Conservation (phyloP, 495 filamentous ascomycete genomes). For the Penicillium odoratum region DNA sequence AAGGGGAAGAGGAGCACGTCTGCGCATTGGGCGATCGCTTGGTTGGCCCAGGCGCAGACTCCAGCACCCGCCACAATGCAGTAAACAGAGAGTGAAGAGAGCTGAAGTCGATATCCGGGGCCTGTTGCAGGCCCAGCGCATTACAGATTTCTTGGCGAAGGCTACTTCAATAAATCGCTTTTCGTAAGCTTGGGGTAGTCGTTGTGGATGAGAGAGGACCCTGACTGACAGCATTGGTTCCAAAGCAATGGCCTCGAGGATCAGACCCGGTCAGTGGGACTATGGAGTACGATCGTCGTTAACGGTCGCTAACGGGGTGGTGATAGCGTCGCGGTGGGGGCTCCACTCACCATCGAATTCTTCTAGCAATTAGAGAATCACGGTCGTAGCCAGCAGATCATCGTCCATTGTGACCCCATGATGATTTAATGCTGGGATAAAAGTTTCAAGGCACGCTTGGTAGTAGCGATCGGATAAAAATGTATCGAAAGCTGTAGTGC, state of each 20-base stretch:
- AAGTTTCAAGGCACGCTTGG: slow-evolving; percentile 48
- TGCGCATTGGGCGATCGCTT: slow-evolving; percentile 29
- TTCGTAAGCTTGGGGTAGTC: slow-evolving; percentile 24
- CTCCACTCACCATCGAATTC: slow-evolving; percentile 55
- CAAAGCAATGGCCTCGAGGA: slow-evolving; percentile 29
- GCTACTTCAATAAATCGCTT: slow-evolving; percentile 30
- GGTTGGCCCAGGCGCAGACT: slow-evolving; percentile 29
- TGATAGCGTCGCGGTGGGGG: neutral
- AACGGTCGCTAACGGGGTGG: neutral
- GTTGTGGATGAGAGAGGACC: slow-evolving; percentile 22
- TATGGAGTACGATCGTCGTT: slow-evolving; percentile 2
- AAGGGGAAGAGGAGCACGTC: slow-evolving; percentile 29
- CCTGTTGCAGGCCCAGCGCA: slow-evolving; percentile 26
- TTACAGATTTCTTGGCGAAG: slow-evolving; percentile 31
- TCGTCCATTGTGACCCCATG: slow-evolving; percentile 51
- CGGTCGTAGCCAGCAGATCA: slow-evolving; percentile 58
- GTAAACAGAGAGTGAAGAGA: slow-evolving; percentile 25
- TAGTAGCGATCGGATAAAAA: slow-evolving; percentile 50
- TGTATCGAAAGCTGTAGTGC: slow-evolving; percentile 46
- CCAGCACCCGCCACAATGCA: slow-evolving; percentile 18
- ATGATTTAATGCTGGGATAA: slow-evolving; percentile 51
- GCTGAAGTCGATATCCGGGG: slow-evolving; percentile 27
- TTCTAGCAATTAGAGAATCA: slow-evolving; percentile 61
- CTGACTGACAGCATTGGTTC: slow-evolving; percentile 28
- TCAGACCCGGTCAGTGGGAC: slow-evolving; percentile 30